Evolutionary conservation across 306 rosid species (phyloP).

Genomic region (Dryas alaskensis): DNA sequence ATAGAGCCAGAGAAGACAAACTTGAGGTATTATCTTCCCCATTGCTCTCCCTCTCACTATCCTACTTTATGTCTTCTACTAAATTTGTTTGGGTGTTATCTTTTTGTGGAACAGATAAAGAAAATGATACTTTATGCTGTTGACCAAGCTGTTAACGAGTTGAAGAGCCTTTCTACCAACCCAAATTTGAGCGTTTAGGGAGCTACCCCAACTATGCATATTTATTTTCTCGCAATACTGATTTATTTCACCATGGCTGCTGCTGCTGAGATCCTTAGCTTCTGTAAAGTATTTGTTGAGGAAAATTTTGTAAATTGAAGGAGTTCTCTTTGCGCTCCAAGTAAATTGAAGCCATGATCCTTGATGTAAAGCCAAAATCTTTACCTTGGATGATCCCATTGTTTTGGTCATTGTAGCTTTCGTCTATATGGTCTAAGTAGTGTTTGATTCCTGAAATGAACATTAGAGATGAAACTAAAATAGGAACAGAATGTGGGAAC

Average conservation of each 20-base stretch:
- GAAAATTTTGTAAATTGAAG: background rate
- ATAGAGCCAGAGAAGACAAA: constrained; percentile 79
- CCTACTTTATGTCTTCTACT: constrained; percentile 3
- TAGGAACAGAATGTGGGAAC: too few species aligned
- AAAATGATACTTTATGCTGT: constrained; percentile 72
- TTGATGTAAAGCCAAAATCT: background rate
- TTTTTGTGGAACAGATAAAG: constrained; percentile 59
- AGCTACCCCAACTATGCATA: too few species aligned
- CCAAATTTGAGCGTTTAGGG: background rate
- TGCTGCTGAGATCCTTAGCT: background rate
- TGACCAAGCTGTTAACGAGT: constrained; percentile 53
- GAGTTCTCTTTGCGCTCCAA: background rate
- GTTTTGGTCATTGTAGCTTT: background rate
- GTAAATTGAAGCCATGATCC: background rate
- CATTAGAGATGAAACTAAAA: background rate
- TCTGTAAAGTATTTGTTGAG: background rate
- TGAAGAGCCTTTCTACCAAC: constrained; percentile 27
- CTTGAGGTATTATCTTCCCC: constrained; percentile 52
- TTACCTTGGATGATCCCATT: background rate
- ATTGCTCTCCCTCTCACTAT: background rate
- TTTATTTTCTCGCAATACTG: too few species aligned
- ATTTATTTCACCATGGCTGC: too few species aligned
- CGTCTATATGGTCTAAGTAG: too few species aligned
- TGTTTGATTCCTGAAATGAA: background rate
- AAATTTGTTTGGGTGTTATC: constrained; percentile 1